Base-by-base conservation (phyloP, 305 asterid species). In the Fraxinus xanthoxyloides region DNA sequence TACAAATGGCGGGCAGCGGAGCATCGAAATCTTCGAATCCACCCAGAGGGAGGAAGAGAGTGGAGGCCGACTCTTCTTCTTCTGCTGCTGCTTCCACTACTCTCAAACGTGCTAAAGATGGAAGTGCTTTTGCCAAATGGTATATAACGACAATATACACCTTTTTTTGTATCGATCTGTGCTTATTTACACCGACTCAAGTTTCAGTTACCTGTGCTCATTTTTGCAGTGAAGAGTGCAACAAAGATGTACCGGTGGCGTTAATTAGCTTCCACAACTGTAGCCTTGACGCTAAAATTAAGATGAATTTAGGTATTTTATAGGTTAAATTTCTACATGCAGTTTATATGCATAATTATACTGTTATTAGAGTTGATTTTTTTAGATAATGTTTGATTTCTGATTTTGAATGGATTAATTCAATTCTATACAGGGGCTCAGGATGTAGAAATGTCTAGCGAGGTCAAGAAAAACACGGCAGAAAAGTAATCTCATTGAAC, bases 71-170 rank as follows among this genome's bases (percentile, higher is more conserved):
- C 21, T 87, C 92, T 30, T 72, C 82, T 4, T 73, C 89, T 32
- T 10, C 76, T 23, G 8, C 90, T 23, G 7, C 90, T 0, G 7
- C 87, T 5, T 28, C 89, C 32, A 28, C 87, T 38, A 74, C 89
- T 67, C 94, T 92, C 87, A 92, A 92, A 21, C 96, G 98, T 15
- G 99, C 99, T 36, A 93, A 82, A 81, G 90, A 95, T 24, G 97
- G 97, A 75, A 92, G 97, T n/a, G 99, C 98, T 75, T 95, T 95
- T 65, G 89, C 97, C 80, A 90, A 86, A 83, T 92, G 99, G 98
- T 95, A 83, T 65, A 36, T 56, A 6, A 23, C 21, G 1, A 4
- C 7, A 0, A n/a, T 7, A 36, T 21, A 10, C 0, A 2, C n/a
- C 26, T 56, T 34, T 1, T 0, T 24, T 2, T 59, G 1, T 5